Evolutionary conservation across 495 filamentous ascomycete genomes (phyloP).

Genomic region (Annulohypoxylon stygium): DNA sequence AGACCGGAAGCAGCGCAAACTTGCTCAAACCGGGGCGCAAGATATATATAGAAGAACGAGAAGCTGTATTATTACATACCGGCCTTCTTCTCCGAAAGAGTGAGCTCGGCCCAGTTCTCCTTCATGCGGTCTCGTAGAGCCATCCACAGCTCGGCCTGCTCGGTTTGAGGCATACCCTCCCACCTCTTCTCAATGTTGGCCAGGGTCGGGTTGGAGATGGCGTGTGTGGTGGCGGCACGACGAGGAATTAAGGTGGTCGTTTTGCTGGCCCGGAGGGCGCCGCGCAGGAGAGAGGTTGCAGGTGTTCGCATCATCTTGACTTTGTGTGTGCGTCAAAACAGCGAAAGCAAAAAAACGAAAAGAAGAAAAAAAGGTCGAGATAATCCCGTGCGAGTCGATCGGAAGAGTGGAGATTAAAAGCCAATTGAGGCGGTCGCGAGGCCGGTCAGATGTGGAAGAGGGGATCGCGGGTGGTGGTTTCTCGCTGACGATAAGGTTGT

Average conservation of each 20-base stretch:
- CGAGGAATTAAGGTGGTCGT: slow-evolving; percentile 63
- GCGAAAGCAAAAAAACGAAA: slow-evolving; percentile 13
- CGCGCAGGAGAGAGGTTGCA: slow-evolving; percentile 56
- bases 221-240: slow-evolving; percentile 79
- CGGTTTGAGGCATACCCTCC: slow-evolving; percentile 95
- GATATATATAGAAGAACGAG: not conserved
- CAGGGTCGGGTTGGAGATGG: slow-evolving; percentile 96
- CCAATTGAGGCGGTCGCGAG: slow-evolving; percentile 56
- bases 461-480: slow-evolving; percentile 45
- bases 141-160: slow-evolving; percentile 99
- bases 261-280: slow-evolving; percentile 57
- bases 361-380: slow-evolving; percentile 27
- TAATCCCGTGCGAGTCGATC: slow-evolving; percentile 41
- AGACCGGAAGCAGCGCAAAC: not conserved
- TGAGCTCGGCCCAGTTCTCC: slow-evolving; percentile 94
- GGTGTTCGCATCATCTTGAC: slow-evolving; percentile 59
- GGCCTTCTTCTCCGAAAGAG: slow-evolving; percentile 96
- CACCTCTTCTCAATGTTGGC: slow-evolving; percentile 99
- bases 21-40: not conserved
- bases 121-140: slow-evolving; percentile 97
- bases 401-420: slow-evolving; percentile 58
- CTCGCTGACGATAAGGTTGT: slow-evolving; percentile 49
- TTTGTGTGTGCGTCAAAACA: slow-evolving; percentile 14
- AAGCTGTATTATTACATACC: slow-evolving; percentile 72
- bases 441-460: slow-evolving; percentile 41